Evolutionary conservation across 2,329 filamentous ascomycete genomes (phyloP).

Genomic region (Diaporthe citrichinensis): DNA sequence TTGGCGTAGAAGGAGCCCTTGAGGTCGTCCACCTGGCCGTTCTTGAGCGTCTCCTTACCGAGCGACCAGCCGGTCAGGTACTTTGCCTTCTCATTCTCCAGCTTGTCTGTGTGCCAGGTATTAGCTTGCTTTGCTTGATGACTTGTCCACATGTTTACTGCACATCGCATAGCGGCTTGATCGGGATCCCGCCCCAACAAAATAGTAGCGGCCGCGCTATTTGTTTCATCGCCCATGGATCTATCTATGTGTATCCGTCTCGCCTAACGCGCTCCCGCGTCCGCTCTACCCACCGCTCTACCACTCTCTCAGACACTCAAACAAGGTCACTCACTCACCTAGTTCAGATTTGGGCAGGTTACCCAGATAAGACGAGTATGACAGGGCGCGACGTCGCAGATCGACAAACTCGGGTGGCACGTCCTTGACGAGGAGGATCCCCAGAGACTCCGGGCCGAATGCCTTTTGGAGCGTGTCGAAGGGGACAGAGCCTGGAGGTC

Average conservation of each 20-base stretch:
- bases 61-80: constrained; percentile 83
- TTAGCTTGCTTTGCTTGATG: constrained; percentile 8
- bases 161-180: neutral
- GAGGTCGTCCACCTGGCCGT: constrained; percentile 82
- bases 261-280: neutral
- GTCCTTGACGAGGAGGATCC: constrained; percentile 93
- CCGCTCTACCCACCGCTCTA: neutral
- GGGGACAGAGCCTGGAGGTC: constrained; percentile 71
- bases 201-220: constrained; percentile 14
- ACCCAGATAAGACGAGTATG: constrained; percentile 90
- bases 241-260: constrained; percentile 15
- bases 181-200: constrained; percentile 2
- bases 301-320: neutral
- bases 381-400: constrained; percentile 82
- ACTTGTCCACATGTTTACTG: neutral
- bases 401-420: constrained; percentile 79
- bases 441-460: constrained; percentile 91
- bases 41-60: constrained; percentile 85
- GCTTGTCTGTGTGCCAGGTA: constrained; percentile 57
- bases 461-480: constrained; percentile 81
- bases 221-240: constrained; percentile 13
- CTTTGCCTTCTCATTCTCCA: constrained; percentile 73
- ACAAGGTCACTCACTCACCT: constrained; percentile 61
- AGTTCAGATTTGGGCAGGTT: constrained; percentile 81
- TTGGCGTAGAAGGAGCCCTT: constrained; percentile 91